Base-by-base conservation (phyloP, 345 rosid genomes). In the Lumnitzera racemosa region DNA sequence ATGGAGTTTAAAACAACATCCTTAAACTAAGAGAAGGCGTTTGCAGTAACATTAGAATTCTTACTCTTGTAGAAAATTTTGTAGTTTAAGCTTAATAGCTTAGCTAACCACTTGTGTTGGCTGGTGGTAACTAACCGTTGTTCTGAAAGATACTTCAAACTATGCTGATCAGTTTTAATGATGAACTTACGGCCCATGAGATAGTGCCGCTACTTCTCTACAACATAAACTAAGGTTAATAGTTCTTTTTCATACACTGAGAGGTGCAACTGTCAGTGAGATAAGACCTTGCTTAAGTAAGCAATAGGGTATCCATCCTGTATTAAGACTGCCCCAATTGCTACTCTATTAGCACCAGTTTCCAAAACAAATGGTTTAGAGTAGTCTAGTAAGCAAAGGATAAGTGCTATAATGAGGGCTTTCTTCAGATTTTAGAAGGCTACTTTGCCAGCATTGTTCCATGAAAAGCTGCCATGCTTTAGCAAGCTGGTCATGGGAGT, bases 231-330 rank as follows among this genome's bases (percentile, higher is more conserved):
- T 2, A 64, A 46, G 3, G 68, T 20, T 0, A 55, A 9, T 13
- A 64, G 12, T 17, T 64, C 68, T 16, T 47, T 56, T 11, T 64
- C 55, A 12, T 64, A 56, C 2, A 47, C 59, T 10, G 65, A 61
- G 3, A 61, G 0, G 4, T 5, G 10, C 3, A 2, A 20, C 8
- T 25, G 47, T 2, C n/a, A 1, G 8, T 1, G 47, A 2, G 23
- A 51, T 10, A 1, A 36, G 1, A 24, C 6, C n/a, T 61, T 61
- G 27, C 65, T 61, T 1, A 61, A 2, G n/a, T 1, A 61, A 13
- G 49, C 65, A 49, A 60, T 48, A 2, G 43, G 55, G 14, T 31
- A 1, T 14, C 41, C 16, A 0, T 60, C 15, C 15, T 60, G 46
- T 16, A 24, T 20, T 10, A 50, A 1, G 1, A 50, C 9, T 1